Evolutionary conservation across 371 early-diverging fungal genomes (phyloP), one percentile per base, ranked within the genome.

Genomic region (Funneliformis caledonium): DNA sequence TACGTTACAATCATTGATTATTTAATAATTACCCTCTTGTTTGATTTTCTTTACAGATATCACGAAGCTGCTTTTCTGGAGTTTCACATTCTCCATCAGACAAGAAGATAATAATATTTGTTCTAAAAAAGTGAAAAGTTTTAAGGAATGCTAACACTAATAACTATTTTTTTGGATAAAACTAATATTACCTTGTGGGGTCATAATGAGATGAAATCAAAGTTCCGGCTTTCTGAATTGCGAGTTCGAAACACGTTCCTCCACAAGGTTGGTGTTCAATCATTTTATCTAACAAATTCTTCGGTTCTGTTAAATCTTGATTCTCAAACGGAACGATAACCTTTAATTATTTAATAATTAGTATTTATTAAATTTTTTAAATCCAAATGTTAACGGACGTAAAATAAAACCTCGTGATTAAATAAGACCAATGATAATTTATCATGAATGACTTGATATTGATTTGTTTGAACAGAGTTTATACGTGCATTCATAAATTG

Each of bases 51-150:
- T 74, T 22, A 56, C 59, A 74, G 9, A 74, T 12, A 31, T 47
- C 31, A 3, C 4, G 8, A 11, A 74, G 33, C 52, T 52, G 37
- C 1, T 0, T 19, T 11, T 52, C 74, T 14, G 48, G 74, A 2
- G 33, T 2, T 2, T 14, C 56, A 52, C 10, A 2, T 14, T 10
- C 16, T 3, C 74, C 74, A 74, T 74, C 74, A 56, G 74, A 74
- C 2, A 74, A 56, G 52, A 74, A 74, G 6, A 74, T 47, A 59
- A 74, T 26, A 11, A 74, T 12, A 59, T 74, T 74, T 26, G 6
- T 74, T 37, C 74, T 74, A 14, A 31, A 56, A n/a, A 4, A 56
- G 3, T 0, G 14, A 19, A 9, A 70, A 42, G 42, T 42, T 31
- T 8, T 37, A 14, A 56, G n/a, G 19, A 2, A 56, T 14, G 11